Base-by-base conservation (phyloP, 2,329 filamentous ascomycete genomes). In the Verticillium dahliae region DNA sequence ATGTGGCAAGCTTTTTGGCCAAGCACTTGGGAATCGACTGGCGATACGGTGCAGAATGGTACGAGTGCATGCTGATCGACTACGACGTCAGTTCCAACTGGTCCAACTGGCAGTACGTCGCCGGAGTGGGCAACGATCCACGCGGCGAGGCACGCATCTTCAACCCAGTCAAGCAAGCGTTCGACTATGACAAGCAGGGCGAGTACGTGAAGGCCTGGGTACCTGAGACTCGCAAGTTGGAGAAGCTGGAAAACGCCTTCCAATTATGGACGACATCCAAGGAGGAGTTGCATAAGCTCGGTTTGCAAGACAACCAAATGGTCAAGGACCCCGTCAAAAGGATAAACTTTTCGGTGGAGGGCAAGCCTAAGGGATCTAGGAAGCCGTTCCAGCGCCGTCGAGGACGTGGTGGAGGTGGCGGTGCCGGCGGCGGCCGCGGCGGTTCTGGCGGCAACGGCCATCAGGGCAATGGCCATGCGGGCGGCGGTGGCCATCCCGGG, bases 91-190 rank as follows among this genome's bases (percentile, higher is more conserved):
- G 83, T 14, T 89, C 82, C 62, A 93, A 93, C 67, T 94, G 90
- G 90, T 86, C 86, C 10, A 92, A 92, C 68, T 93, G 90, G 90
- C 90, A 92, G 72, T 94, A 94, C 64, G 85, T 91, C 0, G 83
- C 90, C 0, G 90, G 90, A 0, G 89, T 94, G 0, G 90, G 91
- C 7, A 93, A 92, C 65, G 90, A 94, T 66, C 90, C 90, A 0
- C 78, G 90, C 27, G 86, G 87, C 6, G 84, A 89, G 6, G 84
- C 84, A 0, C 80, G 90, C n/a, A 84, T 90, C 14, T 93, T 93
- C 79, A 94, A 94, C 68, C 90, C 90, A 0, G 85, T 94, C 57
- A 93, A 93, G 72, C 90, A 94, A 71, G 88, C 86, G 0, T 84
- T 90, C 54, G 89, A 92, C 65, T 93, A 94, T 69, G 90, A 94